Percentiles rank a stretch among this genome's conserved stretches.
phyloP scores from a whole-genome alignment of 768 basidiomycete species.

The Xerocomus spinulosus region DNA sequence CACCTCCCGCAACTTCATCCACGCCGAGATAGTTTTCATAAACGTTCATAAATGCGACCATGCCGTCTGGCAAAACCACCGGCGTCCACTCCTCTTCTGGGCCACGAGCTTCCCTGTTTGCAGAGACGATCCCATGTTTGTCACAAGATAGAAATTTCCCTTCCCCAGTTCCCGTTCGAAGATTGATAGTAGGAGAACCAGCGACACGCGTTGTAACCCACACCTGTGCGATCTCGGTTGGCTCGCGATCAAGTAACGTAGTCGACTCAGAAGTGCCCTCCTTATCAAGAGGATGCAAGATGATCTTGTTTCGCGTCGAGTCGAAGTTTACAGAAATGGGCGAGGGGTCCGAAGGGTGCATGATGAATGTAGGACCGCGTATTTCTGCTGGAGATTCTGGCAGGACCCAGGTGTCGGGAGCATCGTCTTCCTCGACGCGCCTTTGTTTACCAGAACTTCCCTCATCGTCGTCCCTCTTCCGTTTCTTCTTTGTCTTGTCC shows the following conservation, averaged over 20 bases:
- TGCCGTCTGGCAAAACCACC: conserved; percentile 73
- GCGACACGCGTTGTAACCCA: conserved; percentile 89
- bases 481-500: conserved; percentile 79
- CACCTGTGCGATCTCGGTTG: conserved; percentile 81
- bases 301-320: conserved; percentile 66
- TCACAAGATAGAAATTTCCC: conserved; percentile 91
- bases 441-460: conserved; percentile 41
- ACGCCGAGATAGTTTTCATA: conserved; percentile 85
- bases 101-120: conserved; percentile 84
- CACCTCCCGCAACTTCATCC: conserved; percentile 84
- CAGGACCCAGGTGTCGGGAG: conserved; percentile 74
- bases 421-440: conserved; percentile 55
- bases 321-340: conserved; percentile 77
- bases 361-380: conserved; percentile 82
- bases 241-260: conserved; percentile 59
- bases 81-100: conserved; percentile 95
- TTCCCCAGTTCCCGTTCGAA: conserved; percentile 82
- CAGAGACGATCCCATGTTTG: conserved; percentile 76
- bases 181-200: conserved; percentile 78
- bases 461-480: conserved; percentile 57
- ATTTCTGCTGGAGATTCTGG: conserved; percentile 70
- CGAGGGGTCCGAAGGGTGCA: conserved; percentile 76
- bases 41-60: conserved; percentile 83
- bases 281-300: conserved; percentile 62
- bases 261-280: conserved; percentile 44